Evolutionary conservation across 371 early-diverging fungal species (phyloP), one percentile per base, ranked within the genome.

Genomic region (Rhizopus arrhizus): DNA sequence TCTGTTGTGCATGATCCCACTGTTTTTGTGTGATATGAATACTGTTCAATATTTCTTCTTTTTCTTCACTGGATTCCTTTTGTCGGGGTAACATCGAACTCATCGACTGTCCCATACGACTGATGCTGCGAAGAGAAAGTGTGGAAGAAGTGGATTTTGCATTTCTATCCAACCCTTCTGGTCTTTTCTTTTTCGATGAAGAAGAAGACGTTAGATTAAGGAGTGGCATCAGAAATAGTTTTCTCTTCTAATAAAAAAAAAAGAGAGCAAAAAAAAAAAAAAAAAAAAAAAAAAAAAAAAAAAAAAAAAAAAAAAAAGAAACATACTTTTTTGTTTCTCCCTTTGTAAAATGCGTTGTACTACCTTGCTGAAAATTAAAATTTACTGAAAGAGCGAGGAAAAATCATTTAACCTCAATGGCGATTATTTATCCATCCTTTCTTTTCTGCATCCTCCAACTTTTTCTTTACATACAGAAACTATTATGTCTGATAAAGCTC

Each of bases 151-250:
- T 22, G 3, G 54, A 16, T 29, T 49, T 41, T 13, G 11, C 50
- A 74, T 81, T 80, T 82, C 75, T 82, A 36, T 95, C 95, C 31
- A 95, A 74, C 69, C 96, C 98, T 29, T 86, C 83, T 11, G 96
- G 96, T 16, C 91, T 88, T 72, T 91, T 93, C 69, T 86, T 84
- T 69, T 90, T 90, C 55, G 58, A 48, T 22, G 22, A 22, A 22
- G 22, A 22, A 22, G 22, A 22, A 56, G 58, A 43, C 9, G 11
- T 65, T 28, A 55, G 2, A 46, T 34, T 38, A 48, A 50, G 33
- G 42, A 58, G 45, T 41, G 50, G 43, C 62, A 60, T 56, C 48
- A 12, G n/a, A 22, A 22, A 22, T 22, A 22, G 22, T 22, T 22
- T 22, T 22, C 22, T 22, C 2, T 22, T 22, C 22, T 22, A 22